Base-by-base conservation (phyloP, 2,329 filamentous ascomycete species). In the Torrubiellomyces zombiae region DNA sequence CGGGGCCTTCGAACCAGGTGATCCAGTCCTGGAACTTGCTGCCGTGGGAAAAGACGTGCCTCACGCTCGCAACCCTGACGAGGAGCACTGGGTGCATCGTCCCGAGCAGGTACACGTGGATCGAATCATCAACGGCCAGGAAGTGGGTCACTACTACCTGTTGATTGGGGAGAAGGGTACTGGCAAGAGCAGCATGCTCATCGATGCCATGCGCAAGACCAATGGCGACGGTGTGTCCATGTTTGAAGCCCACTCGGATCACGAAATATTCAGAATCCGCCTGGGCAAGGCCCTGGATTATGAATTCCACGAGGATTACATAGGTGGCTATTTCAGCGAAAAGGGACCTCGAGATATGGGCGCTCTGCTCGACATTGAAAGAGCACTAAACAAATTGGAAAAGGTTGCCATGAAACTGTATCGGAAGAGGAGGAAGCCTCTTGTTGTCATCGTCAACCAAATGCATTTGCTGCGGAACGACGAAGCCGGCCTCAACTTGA, bases 241-340 rank as follows among this genome's bases (percentile, higher is more conserved):
- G 81, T 80, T 95, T 42, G 89, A 98, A 51, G 85, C 86, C 1
- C 89, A 98, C 50, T 77, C 83, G 5, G 85, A 98, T 47, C 66
- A 85, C 2, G 89, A 98, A 43, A 92, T 98, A 30, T 92, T 98
- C 47, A 77, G 89, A 11, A 77, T 94, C 21, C 69, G 89, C 4
- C 65, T 98, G 4, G 89, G 89, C 14, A 94, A 93, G 46, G 82
- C 85, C 2, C 61, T 98, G 20, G 85, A 98, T 47, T 98, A 85
- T 47, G 89, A 98, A 45, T 98, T 79, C 40, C 82, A 95, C 44
- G 89, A 95, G 54, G 89, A 98, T 56, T 94, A 92, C 43, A 94
- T 98, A 33, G 89, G 89, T 21, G 81, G 80, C 5, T 77, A 98
- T 31, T 98, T 98, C 50, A 92, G 80, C 31, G 92, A 98, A 42